phyloP scores from a whole-genome alignment of 192 early-diverging fungal genomes.

The Lunasporangiospora selenospora region DNA sequence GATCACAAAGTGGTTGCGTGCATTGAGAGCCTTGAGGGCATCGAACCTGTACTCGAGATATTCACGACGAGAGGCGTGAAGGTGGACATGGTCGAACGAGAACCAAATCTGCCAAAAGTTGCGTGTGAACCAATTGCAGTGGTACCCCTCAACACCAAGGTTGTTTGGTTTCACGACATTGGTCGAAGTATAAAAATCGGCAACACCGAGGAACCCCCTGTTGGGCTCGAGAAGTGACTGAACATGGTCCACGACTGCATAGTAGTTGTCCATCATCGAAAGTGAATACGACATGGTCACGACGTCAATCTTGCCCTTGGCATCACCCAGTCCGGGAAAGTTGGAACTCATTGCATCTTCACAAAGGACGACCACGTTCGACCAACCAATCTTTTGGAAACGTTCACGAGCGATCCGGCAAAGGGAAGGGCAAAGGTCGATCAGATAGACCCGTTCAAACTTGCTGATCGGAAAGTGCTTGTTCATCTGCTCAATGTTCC shows the following conservation, averaged over 20 bases:
- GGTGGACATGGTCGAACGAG: constrained; percentile 82
- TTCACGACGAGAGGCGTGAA: constrained; percentile 79
- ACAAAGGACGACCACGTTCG: constrained; percentile 80
- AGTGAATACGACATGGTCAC: constrained; percentile 90
- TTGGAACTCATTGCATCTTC: constrained; percentile 77
- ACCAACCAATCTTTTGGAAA: constrained; percentile 80
- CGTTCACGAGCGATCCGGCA: constrained; percentile 80
- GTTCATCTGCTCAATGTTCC: constrained; percentile 84
- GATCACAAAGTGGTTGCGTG: constrained; percentile 75
- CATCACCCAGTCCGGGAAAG: constrained; percentile 62
- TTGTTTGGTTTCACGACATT: constrained; percentile 47
- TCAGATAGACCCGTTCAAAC: constrained; percentile 80
- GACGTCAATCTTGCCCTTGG: constrained; percentile 70
- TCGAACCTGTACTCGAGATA: constrained; percentile 86
- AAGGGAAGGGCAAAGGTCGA: constrained; percentile 83
- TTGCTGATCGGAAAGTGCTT: constrained; percentile 70
- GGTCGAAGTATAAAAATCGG: constrained; percentile 82
- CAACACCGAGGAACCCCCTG: constrained; percentile 75
- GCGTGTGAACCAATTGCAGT: constrained; percentile 79
- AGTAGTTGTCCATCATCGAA: constrained; percentile 84
- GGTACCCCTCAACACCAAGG: constrained; percentile 64
- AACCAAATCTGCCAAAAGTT: constrained; percentile 93
- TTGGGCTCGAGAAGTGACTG: constrained; percentile 61
- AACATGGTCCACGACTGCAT: constrained; percentile 73
- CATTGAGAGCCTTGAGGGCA: constrained; percentile 76